A percentile compares a stretch with the other conserved stretches of the same genome.
These are phyloP conservation scores for Coniochaeta hoffmannii DNA, from an alignment of 2,329 filamentous ascomycete species.

Conservation along the genomic window DNA sequence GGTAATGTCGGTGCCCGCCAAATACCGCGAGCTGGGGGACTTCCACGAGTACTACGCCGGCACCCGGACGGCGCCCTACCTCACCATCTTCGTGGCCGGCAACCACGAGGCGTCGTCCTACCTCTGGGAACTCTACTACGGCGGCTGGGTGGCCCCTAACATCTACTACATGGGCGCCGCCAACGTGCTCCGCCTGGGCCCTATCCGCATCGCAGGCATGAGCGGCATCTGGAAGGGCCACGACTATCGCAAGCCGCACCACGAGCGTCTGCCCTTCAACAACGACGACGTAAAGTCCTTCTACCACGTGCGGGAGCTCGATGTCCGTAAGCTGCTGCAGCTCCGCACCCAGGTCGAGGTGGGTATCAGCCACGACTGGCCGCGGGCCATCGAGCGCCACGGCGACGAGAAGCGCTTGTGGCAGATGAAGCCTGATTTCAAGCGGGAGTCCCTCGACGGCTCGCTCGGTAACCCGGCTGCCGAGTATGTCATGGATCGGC, in stretches of 20 bases:
- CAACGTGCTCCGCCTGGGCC: constrained; percentile 77
- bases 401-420: constrained; percentile 67
- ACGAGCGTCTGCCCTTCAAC: constrained; percentile 81
- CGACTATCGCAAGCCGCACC: constrained; percentile 77
- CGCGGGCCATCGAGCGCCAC: constrained; percentile 69
- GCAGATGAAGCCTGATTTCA: constrained; percentile 65
- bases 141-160: constrained; percentile 92
- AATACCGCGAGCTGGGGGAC: constrained; percentile 83
- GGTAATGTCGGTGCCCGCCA: constrained; percentile 81
- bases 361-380: constrained; percentile 95
- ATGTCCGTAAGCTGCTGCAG: constrained; percentile 82
- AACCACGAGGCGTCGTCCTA: constrained; percentile 94
- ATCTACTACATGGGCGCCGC: constrained; percentile 96
- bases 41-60: constrained; percentile 94
- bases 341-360: constrained; percentile 84
- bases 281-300: constrained; percentile 68
- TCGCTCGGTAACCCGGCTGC: constrained; percentile 75
- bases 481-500: constrained; percentile 67
- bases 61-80: constrained; percentile 65
- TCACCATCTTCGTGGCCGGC: constrained; percentile 87
- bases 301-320: constrained; percentile 85
- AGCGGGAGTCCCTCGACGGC: constrained; percentile 66
- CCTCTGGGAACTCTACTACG: constrained; percentile 88
- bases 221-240: constrained; percentile 94
- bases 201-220: constrained; percentile 79